phyloP scores from a whole-genome alignment of 2,329 filamentous ascomycete genomes.

The Pyrenochaeta sp. region DNA sequence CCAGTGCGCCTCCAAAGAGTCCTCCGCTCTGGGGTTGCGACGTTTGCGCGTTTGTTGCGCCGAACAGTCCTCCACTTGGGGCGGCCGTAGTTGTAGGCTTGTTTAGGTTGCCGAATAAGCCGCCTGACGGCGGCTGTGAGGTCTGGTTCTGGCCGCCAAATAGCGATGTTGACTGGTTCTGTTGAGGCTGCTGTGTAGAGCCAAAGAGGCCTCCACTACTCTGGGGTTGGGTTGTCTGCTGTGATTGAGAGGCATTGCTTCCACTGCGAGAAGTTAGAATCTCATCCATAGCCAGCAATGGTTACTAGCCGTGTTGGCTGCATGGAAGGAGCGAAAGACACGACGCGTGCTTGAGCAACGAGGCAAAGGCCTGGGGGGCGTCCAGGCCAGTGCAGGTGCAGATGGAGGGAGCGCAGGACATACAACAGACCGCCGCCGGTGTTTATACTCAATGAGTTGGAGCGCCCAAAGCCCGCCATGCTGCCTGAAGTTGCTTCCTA shows the following conservation, averaged over 20 bases:
- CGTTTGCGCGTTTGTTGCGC: conserved; percentile 39
- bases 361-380: neutral
- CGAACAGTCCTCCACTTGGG: conserved; percentile 46
- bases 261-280: conserved; percentile 40
- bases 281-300: neutral
- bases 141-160: conserved; percentile 32
- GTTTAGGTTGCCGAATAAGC: conserved; percentile 50
- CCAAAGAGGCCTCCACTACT: conserved; percentile 39
- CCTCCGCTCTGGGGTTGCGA: conserved; percentile 37
- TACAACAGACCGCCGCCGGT: conserved; percentile 61
- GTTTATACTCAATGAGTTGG: conserved; percentile 63
- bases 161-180: conserved; percentile 36
- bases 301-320: neutral
- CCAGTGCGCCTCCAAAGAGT: conserved; percentile 47
- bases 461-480: conserved; percentile 57
- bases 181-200: conserved; percentile 27
- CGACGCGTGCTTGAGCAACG: neutral
- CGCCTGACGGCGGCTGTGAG: conserved; percentile 33
- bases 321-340: neutral
- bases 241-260: conserved; percentile 37
- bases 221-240: conserved; percentile 40
- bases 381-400: neutral
- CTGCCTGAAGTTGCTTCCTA: neutral
- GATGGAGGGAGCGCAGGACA: conserved; percentile 28
- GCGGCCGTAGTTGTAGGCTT: conserved; percentile 40